These are phyloP conservation scores for Suillus subluteus DNA, from an alignment of 768 basidiomycete species.

Conservation along the genomic window DNA sequence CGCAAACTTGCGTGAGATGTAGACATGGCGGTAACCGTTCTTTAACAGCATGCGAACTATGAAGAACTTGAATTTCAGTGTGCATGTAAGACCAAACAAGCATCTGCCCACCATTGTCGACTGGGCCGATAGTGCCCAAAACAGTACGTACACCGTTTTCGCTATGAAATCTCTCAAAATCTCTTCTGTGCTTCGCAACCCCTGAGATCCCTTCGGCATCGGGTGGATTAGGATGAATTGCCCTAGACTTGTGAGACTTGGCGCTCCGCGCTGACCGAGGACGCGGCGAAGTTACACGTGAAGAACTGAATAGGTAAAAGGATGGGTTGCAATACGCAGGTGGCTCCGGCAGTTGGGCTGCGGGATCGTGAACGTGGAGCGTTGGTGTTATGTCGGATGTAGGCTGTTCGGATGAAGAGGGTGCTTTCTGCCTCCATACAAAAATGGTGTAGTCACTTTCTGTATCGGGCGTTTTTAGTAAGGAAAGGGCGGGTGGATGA, in stretches of 20 bases:
- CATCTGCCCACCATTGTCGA: slow-evolving; percentile 67
- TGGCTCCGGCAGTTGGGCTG: slow-evolving; percentile 57
- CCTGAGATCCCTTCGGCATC: slow-evolving; percentile 37
- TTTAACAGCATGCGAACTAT: slow-evolving; percentile 93
- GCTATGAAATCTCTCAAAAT: slow-evolving; percentile 84
- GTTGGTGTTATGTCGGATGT: slow-evolving; percentile 34
- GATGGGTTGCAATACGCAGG: slow-evolving; percentile 71
- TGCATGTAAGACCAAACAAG: background rate
- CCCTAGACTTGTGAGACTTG: slow-evolving; percentile 41
- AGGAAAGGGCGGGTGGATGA: background rate
- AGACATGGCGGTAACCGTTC: slow-evolving; percentile 90
- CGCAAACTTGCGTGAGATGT: slow-evolving; percentile 94
- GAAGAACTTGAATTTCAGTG: slow-evolving; percentile 1
- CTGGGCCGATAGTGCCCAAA: slow-evolving; percentile 88
- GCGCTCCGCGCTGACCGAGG: slow-evolving; percentile 35
- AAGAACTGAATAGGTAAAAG: slow-evolving; percentile 62
- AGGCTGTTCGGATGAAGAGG: slow-evolving; percentile 24
- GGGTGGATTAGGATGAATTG: slow-evolving; percentile 38
- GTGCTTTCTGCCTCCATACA: slow-evolving; percentile 65
- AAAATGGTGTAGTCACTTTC: slow-evolving; percentile 92
- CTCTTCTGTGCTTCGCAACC: slow-evolving; percentile 67
- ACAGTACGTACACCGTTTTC: slow-evolving; percentile 95
- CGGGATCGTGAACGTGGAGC: slow-evolving; percentile 66
- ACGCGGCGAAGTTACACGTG: slow-evolving; percentile 32
- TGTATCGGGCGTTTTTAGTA: slow-evolving; percentile 27